Base-by-base conservation (phyloP, 2,329 filamentous ascomycete species). In the Xylaria sp. region DNA sequence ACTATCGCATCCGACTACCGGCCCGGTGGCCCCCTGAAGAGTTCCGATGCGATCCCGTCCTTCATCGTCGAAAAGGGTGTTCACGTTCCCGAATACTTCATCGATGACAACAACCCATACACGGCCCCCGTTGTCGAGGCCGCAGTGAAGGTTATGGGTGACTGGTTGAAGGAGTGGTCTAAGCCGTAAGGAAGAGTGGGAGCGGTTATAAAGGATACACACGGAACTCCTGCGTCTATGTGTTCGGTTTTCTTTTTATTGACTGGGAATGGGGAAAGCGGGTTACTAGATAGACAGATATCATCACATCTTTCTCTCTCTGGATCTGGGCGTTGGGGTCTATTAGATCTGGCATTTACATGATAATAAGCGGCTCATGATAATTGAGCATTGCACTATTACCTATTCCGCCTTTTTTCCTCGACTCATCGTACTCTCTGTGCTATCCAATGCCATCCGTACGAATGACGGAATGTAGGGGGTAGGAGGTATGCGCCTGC, bases 161-260 rank as follows among this genome's bases (percentile, higher is more conserved):
- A 9, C 23, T 66, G 64, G 64, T 46, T 66, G 48, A 44, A 52
- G 16, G 60, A 62, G 11, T 66, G 63, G 60, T 47, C 44, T 48
- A 59, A 56, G 59, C 56, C 58, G 37, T 10, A 42, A 42, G 4
- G 4, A 42, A 42, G 23, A 30, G 23, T 30, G 35, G 52, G 37
- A 9, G 44, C 46, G 44, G 49, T 10, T 35, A 39, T 51, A 23
- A 46, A 34, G 13, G 23, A 30, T 30, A 30, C 23, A 30, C 23
- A 30, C 23, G 23, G 23, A 30, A 30, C 23, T 30, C 23, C 4
- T 30, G 23, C 23, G 23, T 30, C 23, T 30, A 5, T 30, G 23
- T 30, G 23, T 30, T 5, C 23, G 23, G 4, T 5, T 30, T 30
- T 30, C 5, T 30, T 30, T 4, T 30, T 30, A 5, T 30, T 30